A percentile compares a stretch with the other conserved stretches of the same genome.
These are phyloP conservation scores for Nemania abortiva DNA, from an alignment of 2,329 filamentous ascomycete species.

Conservation along the genomic window DNA sequence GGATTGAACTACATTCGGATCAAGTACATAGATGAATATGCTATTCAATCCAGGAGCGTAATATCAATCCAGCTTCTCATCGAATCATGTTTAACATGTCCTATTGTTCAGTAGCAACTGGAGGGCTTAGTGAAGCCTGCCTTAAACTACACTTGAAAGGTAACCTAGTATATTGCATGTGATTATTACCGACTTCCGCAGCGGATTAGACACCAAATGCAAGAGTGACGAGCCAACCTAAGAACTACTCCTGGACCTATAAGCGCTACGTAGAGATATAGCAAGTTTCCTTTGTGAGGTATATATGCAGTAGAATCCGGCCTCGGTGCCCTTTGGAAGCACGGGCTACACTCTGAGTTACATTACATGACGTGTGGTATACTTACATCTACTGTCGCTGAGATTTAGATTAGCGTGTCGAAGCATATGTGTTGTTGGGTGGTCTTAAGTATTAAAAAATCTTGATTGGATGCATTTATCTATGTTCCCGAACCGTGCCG, in stretches of 20 bases:
- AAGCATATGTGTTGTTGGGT: background rate
- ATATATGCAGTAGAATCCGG: background rate
- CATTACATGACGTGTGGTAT: background rate
- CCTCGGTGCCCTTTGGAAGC: background rate
- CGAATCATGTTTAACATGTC: background rate
- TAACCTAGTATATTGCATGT: no score
- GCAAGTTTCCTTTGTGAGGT: background rate
- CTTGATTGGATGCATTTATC: background rate
- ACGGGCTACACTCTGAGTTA: background rate
- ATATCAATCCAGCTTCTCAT: slow-evolving; percentile 29
- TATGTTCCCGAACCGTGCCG: background rate
- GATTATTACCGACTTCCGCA: no score
- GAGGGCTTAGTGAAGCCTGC: background rate
- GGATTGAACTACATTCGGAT: slow-evolving; percentile 18
- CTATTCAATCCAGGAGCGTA: slow-evolving; percentile 24
- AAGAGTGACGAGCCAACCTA: no score
- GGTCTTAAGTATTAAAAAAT: no score
- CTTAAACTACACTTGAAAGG: background rate
- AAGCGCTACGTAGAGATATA: background rate
- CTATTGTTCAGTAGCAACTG: background rate
- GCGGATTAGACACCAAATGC: no score
- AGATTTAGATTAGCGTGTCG: background rate
- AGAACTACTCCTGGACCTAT: background rate
- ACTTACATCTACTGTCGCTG: background rate
- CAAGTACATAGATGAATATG: slow-evolving; percentile 39